These are phyloP conservation scores for Fistulifera solaris DNA, from an alignment of 108 stramenopile species.

Conservation along the genomic window DNA sequence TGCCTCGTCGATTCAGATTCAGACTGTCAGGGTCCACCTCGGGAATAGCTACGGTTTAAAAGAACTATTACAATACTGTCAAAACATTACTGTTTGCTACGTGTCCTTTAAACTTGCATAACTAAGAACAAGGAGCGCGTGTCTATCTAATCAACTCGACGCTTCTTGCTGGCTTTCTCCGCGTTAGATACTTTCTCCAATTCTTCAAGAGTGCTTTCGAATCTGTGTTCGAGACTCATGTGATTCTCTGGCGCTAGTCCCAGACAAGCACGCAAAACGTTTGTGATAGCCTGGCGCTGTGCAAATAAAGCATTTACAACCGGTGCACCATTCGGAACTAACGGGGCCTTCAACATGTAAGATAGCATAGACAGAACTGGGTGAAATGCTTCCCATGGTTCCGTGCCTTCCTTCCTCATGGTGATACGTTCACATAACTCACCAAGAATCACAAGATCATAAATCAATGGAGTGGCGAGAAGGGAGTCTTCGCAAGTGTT, in stretches of 20 bases:
- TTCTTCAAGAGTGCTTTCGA: slow-evolving; percentile 52
- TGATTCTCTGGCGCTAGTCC: slow-evolving; percentile 92
- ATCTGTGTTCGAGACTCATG: slow-evolving; percentile 92
- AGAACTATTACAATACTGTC: no score
- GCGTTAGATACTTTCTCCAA: slow-evolving; percentile 12
- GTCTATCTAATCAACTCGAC: not conserved
- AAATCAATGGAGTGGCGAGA: slow-evolving; percentile 93
- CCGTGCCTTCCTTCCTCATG: slow-evolving; percentile 63
- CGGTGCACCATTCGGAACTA: slow-evolving; percentile 94
- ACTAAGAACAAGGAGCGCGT: not conserved
- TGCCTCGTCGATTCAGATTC: no score
- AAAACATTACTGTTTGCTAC: no score
- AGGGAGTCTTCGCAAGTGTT: slow-evolving; percentile 98
- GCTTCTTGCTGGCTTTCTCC: slow-evolving; percentile 8
- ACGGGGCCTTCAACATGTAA: slow-evolving; percentile 98
- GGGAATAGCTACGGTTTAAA: no score
- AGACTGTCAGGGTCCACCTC: no score
- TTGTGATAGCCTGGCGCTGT: slow-evolving; percentile 90
- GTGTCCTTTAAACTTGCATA: no score
- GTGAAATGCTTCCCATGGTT: slow-evolving; percentile 86
- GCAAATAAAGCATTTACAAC: slow-evolving; percentile 96
- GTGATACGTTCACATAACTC: slow-evolving; percentile 90
- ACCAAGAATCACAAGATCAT: slow-evolving; percentile 90
- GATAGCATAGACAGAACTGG: slow-evolving; percentile 89
- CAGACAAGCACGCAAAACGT: slow-evolving; percentile 93